Evolutionary conservation across 1,284 basidiomycete genomes (phyloP).

Genomic region (Rhodotorula sp.): DNA sequence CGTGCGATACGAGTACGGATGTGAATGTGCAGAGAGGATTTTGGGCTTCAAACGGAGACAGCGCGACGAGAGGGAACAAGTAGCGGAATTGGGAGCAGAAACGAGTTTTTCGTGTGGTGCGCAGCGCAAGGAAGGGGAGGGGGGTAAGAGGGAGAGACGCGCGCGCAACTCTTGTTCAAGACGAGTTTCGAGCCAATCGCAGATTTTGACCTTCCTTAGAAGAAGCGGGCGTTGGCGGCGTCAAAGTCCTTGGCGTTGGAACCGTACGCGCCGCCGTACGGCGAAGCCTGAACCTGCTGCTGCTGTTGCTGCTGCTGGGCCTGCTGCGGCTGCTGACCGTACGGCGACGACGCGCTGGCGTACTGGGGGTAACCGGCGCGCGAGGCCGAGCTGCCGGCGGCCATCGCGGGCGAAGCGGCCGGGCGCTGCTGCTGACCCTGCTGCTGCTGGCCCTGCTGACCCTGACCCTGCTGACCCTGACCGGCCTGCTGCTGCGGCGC

Average conservation of each 20-base stretch:
- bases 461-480: conserved; percentile 22
- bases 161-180: too few species aligned
- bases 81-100: not conserved
- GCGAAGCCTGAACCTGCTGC: conserved; percentile 8
- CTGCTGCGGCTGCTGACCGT: conserved; percentile 9
- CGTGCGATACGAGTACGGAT: not conserved
- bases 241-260: conserved; percentile 20
- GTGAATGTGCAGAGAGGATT: not conserved
- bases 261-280: conserved; percentile 10
- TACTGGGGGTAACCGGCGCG: conserved; percentile 1
- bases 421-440: conserved; percentile 10
- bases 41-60: not conserved
- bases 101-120: not conserved
- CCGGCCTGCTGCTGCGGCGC: conserved; percentile 7
- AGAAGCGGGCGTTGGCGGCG: conserved; percentile 13
- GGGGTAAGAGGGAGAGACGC: too few species aligned
- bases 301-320: conserved; percentile 13
- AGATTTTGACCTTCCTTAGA: not conserved
- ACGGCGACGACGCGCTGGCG: conserved; percentile 1
- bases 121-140: not conserved
- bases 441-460: conserved; percentile 19
- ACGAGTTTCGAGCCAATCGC: too few species aligned
- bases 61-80: not conserved
- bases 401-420: conserved; percentile 1
- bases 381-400: conserved; percentile 1